These are phyloP conservation scores for Penicillium expansum DNA, from an alignment of 2,329 filamentous ascomycete species.

Conservation along the genomic window DNA sequence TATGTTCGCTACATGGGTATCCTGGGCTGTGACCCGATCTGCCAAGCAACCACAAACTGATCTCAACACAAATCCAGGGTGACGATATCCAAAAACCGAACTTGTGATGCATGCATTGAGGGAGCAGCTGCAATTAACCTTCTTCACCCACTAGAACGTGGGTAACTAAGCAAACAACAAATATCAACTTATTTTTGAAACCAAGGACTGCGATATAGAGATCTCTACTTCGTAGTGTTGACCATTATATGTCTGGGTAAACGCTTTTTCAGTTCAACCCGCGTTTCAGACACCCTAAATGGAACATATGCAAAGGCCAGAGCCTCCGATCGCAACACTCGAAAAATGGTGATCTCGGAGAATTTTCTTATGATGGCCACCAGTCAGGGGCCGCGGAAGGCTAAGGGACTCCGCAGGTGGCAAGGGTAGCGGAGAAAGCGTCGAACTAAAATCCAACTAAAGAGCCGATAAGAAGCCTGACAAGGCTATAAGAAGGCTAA, in stretches of 20 bases:
- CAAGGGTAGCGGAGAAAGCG: not conserved
- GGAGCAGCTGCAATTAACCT: not conserved
- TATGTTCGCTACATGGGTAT: too few species aligned
- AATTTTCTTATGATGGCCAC: conserved; percentile 6
- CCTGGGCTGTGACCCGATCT: too few species aligned
- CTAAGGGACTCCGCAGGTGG: not conserved
- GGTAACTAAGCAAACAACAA: not conserved
- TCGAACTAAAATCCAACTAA: not conserved
- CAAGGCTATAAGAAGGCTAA: not conserved
- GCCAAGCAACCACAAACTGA: too few species aligned
- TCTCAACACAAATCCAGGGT: too few species aligned
- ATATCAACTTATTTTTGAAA: not conserved
- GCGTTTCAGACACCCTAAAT: not conserved
- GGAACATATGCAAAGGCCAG: not conserved
- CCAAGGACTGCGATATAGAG: too few species aligned
- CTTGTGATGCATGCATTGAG: not conserved
- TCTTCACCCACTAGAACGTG: not conserved
- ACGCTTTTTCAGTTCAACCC: not conserved
- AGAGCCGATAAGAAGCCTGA: not conserved
- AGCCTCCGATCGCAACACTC: not conserved
- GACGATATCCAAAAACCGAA: too few species aligned
- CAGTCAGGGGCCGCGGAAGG: not conserved
- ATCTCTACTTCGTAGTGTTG: too few species aligned
- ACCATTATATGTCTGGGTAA: not conserved
- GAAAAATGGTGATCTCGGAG: conserved; percentile 16